Percentiles rank a stretch among this genome's conserved stretches.
phyloP scores from a whole-genome alignment of 2,329 filamentous ascomycete genomes.

The Teratosphaeria nubilosa region DNA sequence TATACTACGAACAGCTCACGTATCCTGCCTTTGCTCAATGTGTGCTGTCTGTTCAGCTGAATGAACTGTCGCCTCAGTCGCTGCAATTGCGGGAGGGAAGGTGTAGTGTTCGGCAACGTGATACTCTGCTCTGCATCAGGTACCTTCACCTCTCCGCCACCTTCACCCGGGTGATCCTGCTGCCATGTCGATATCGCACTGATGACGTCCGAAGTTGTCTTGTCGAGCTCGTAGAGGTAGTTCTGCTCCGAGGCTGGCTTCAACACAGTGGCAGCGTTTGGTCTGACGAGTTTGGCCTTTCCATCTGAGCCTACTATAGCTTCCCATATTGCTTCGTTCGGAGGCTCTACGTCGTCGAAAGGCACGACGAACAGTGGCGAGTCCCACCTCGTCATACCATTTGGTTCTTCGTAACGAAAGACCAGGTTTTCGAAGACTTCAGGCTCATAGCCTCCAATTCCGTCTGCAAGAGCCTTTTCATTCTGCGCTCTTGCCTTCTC shows the following conservation, averaged over 20 bases:
- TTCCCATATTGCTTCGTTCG: conserved; percentile 65
- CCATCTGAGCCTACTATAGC: conserved; percentile 52
- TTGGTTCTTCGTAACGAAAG: conserved; percentile 78
- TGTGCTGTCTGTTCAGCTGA: conserved; percentile 59
- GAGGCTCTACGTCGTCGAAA: conserved; percentile 61
- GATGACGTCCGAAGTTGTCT: conserved; percentile 67
- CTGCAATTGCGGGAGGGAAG: conserved; percentile 62
- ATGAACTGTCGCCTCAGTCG: conserved; percentile 69
- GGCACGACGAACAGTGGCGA: conserved; percentile 70
- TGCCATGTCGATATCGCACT: conserved; percentile 59
- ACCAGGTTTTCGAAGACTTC: conserved; percentile 69
- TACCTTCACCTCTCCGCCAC: conserved; percentile 48
- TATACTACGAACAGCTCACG: conserved; percentile 32
- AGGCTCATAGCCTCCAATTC: conserved; percentile 34
- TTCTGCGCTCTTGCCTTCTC: conserved; percentile 53
- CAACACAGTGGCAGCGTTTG: conserved; percentile 65
- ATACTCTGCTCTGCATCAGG: conserved; percentile 46
- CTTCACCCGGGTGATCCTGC: conserved; percentile 52
- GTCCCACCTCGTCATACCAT: conserved; percentile 77
- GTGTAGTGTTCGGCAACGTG: conserved; percentile 57
- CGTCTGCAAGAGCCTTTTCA: conserved; percentile 32
- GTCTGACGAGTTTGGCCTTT: conserved; percentile 55
- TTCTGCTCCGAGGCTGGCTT: conserved; percentile 55
- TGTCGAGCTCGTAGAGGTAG: conserved; percentile 71
- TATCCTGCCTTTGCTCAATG: conserved; percentile 29